Conservation (phyloP, 1,139 yeast genomes). For the Kazachstania sp. region DNA sequence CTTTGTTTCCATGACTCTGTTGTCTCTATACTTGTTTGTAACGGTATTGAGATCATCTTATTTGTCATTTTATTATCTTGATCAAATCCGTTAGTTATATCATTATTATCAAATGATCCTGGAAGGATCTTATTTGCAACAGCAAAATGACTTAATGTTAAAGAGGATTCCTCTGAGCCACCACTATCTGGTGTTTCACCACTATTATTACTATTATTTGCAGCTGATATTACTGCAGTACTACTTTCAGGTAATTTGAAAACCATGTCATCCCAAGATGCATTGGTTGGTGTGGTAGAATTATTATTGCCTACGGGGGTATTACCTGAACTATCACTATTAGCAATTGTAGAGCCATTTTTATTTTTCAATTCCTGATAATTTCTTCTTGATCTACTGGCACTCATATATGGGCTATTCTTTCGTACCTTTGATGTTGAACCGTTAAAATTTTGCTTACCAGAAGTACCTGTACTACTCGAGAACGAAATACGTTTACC, state of each 20-base stretch:
- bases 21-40: constrained; percentile 2
- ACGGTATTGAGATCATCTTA: neutral
- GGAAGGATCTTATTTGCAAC: constrained; percentile 1
- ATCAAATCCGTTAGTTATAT: neutral
- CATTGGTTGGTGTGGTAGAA: neutral
- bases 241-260: constrained; percentile 28
- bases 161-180: neutral
- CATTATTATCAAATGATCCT: neutral
- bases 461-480: constrained; percentile 1
- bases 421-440: constrained; percentile 23
- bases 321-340: constrained; percentile 3
- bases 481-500: constrained; percentile 10
- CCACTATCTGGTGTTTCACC: neutral
- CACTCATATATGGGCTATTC: constrained; percentile 23
- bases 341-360: constrained; percentile 4
- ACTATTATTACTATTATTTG: neutral
- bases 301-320: neutral
- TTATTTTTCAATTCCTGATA: constrained; percentile 12
- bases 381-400: constrained; percentile 15
- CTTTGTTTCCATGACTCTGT: constrained; percentile 1
- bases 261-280: constrained; percentile 24
- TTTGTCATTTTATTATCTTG: neutral
- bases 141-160: neutral
- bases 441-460: constrained; percentile 5
- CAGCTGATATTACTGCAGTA: neutral